Conservation (phyloP, 2,329 filamentous ascomycete species). For the Fusarium aywerte region DNA sequence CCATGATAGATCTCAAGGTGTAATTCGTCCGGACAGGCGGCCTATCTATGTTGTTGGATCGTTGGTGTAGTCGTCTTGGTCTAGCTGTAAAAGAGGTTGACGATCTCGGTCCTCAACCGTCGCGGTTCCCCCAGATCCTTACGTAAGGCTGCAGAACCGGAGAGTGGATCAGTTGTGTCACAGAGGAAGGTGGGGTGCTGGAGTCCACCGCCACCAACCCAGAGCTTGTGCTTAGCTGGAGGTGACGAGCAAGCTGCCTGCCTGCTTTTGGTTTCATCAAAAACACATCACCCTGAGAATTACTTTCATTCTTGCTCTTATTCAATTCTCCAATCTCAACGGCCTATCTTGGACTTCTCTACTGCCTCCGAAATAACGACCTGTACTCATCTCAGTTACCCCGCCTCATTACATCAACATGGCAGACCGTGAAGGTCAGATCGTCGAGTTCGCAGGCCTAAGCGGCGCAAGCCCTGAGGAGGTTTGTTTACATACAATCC, state of each 20-base stretch:
- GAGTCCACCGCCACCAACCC: slow-evolving; percentile 40
- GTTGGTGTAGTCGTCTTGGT: neutral
- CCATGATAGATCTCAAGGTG: slow-evolving; percentile 55
- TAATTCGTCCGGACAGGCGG: no score
- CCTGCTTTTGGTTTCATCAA: slow-evolving; percentile 20
- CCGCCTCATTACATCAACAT: slow-evolving; percentile 44
- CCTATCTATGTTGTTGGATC: neutral
- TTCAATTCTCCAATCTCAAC: neutral
- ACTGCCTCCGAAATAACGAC: neutral
- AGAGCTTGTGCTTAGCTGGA: slow-evolving; percentile 45
- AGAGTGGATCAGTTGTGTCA: slow-evolving; percentile 45
- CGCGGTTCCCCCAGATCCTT: slow-evolving; percentile 39
- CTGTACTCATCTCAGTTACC: slow-evolving; percentile 22
- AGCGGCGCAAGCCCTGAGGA: slow-evolving; percentile 45
- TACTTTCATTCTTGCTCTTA: neutral
- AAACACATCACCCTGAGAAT: neutral
- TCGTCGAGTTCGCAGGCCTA: slow-evolving; percentile 47
- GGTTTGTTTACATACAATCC: slow-evolving; percentile 25
- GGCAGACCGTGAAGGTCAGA: slow-evolving; percentile 47
- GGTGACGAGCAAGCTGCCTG: slow-evolving; percentile 47
- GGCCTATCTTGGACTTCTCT: neutral
- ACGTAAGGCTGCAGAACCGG: slow-evolving; percentile 41
- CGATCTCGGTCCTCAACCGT: slow-evolving; percentile 31
- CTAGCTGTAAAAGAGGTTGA: slow-evolving; percentile 33
- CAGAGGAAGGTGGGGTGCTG: slow-evolving; percentile 33